Evolutionary conservation across 164 flowering plant species (phyloP), one percentile per base, ranked within the genome.

Genomic region (Umbilicus rupestris): DNA sequence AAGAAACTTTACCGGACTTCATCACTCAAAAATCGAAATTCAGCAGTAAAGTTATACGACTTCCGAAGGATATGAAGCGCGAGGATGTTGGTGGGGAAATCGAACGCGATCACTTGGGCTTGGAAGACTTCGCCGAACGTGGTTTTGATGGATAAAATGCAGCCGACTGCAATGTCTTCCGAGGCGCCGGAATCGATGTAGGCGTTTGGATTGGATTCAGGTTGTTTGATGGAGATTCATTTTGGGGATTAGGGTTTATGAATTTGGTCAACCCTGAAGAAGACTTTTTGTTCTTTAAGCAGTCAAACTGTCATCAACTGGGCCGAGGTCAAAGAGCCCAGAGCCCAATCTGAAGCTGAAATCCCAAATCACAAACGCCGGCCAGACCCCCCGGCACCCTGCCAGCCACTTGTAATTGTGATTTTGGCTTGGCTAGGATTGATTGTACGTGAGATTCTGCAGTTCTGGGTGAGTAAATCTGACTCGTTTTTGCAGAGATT

Each of bases 31-130:
- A 10, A 7, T 46, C 62, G 47, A 70, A 45, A 20, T 22, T 2
- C 3, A 4, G 7, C 17, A 29, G 10, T 9, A 45, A 29, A 7
- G 42, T 63, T n/a, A 37, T 0, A 15, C 8, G 17, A 62, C 31
- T 45, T 31, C 14, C 29, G 67, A 86, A 86, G 97, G 96, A 89
- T 89, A 87, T 92, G 97, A 82, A 91, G 85, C 17, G 87, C 85
- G 72, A 91, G 90, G 66, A 89, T 77, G 85, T 94, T 89, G 79
- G 97, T 85, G 24, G 72, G 76, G 52, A 81, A 80, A 66, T 91
- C 97, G 72, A 80, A 91, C 77, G 96, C 74, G 83, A 94, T 72
- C 73, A 91, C 79, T 67, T 84, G 90, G 12, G 78, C 97, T 71
- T 88, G 81, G 69, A 91, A 85, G 62, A 88, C 90, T 35, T 94